phyloP scores from a whole-genome alignment of 176 grass and related monocot species.

The Cocos nucifera region DNA sequence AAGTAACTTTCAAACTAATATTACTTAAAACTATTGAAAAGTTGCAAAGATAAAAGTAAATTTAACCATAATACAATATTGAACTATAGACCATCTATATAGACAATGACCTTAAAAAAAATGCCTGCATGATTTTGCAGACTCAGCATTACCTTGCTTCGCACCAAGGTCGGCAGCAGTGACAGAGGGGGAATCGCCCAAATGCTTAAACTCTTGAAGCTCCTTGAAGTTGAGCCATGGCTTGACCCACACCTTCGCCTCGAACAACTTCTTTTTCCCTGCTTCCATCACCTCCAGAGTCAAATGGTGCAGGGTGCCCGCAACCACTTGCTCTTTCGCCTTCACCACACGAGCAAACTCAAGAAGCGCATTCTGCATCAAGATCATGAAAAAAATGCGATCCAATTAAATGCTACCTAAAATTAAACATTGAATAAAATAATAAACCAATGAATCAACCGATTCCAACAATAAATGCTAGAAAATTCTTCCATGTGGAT shows the following conservation, averaged over 20 bases:
- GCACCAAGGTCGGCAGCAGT: constrained; percentile 47
- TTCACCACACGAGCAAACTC: constrained; percentile 79
- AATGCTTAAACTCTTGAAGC: constrained; percentile 65
- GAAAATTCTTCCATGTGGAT: too few species aligned
- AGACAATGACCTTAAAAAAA: too few species aligned
- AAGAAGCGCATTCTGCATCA: constrained; percentile 60
- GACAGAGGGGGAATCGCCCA: constrained; percentile 30
- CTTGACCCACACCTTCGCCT: constrained; percentile 96
- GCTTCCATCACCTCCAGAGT: constrained; percentile 70
- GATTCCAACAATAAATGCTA: too few species aligned
- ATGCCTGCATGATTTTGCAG: too few species aligned
- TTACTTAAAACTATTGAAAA: too few species aligned
- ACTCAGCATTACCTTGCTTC: constrained; percentile 29
- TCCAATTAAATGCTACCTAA: constrained; percentile 1
- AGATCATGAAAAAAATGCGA: constrained; percentile 4
- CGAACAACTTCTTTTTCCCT: constrained; percentile 73
- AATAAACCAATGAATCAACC: too few species aligned
- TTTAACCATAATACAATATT: too few species aligned
- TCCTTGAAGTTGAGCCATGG: constrained; percentile 89
- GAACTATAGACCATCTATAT: too few species aligned
- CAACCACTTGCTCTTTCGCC: constrained; percentile 84
- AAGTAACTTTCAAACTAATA: too few species aligned
- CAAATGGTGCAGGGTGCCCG: constrained; percentile 75
- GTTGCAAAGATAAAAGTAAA: too few species aligned
- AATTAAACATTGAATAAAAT: not conserved